These are phyloP conservation scores for Fusarium avenaceum DNA, from an alignment of 2,329 filamentous ascomycete species.

Conservation along the genomic window DNA sequence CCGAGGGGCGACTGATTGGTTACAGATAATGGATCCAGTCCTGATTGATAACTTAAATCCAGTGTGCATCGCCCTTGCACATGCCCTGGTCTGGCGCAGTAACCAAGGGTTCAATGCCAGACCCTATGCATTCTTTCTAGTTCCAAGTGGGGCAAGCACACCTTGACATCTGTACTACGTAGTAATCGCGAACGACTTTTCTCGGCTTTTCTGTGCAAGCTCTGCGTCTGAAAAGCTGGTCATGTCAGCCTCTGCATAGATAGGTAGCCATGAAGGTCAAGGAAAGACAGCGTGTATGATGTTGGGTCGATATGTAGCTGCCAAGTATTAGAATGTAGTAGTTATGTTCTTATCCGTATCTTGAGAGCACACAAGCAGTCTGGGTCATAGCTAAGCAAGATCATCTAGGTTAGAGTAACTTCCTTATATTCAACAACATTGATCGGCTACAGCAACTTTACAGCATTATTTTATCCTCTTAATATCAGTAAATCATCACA, in stretches of 20 bases:
- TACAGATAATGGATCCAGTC: conserved; percentile 25
- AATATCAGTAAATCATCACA: too few species aligned
- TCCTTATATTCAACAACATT: too few species aligned
- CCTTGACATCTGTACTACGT: background rate
- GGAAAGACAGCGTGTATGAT: background rate
- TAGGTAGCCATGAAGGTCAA: background rate
- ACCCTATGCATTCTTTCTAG: conserved; percentile 10
- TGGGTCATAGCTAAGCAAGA: too few species aligned
- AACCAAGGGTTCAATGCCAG: conserved; percentile 3
- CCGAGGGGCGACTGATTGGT: conserved; percentile 33
- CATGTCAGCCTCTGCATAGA: background rate
- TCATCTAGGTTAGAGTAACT: too few species aligned
- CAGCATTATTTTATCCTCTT: too few species aligned
- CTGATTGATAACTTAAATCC: conserved; percentile 50
- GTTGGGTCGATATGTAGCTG: background rate
- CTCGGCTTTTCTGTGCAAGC: background rate
- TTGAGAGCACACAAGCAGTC: background rate
- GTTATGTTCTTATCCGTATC: background rate
- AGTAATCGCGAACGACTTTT: background rate
- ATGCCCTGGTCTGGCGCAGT: conserved; percentile 11
- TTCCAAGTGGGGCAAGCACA: background rate
- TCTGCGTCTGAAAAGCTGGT: background rate
- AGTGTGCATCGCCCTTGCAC: conserved; percentile 19
- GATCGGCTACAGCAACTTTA: too few species aligned
- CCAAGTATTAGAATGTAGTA: background rate